Percentiles rank a stretch among this genome's conserved stretches.
Conservation (phyloP, 768 basidiomycete genomes). For the Lactarius sanguifluus region DNA sequence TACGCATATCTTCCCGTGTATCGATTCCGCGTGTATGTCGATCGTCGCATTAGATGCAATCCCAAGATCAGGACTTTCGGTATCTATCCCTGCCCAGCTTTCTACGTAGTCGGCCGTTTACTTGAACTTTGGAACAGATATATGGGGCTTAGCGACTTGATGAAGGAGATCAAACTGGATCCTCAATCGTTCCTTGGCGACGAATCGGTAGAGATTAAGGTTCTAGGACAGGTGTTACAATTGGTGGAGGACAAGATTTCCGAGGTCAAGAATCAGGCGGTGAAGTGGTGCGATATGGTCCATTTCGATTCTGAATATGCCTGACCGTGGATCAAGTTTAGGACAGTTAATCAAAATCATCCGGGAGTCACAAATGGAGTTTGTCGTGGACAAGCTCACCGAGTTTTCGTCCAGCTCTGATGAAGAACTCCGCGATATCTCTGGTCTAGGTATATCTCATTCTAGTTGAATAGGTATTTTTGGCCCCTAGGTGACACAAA, state of each 20-base stretch:
- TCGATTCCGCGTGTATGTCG: slow-evolving; percentile 15
- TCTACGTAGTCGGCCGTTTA: slow-evolving; percentile 23
- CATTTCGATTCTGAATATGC: neutral
- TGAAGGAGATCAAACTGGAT: slow-evolving; percentile 84
- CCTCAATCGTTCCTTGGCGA: slow-evolving; percentile 75
- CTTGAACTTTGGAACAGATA: slow-evolving; percentile 52
- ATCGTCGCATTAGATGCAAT: slow-evolving; percentile 65
- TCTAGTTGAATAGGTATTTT: neutral
- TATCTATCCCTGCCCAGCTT: slow-evolving; percentile 43
- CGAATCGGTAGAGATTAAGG: slow-evolving; percentile 80
- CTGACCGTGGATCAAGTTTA: slow-evolving; percentile 49
- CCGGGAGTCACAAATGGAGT: slow-evolving; percentile 76
- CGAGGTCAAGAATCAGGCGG: slow-evolving; percentile 97
- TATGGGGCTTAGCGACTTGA: slow-evolving; percentile 95
- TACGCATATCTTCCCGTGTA: slow-evolving; percentile 30
- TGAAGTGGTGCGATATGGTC: slow-evolving; percentile 70
- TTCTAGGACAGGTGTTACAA: slow-evolving; percentile 78
- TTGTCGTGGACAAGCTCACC: slow-evolving; percentile 87
- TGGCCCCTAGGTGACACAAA: slow-evolving; percentile 9
- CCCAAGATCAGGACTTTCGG: slow-evolving; percentile 90
- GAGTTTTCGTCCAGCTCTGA: slow-evolving; percentile 83
- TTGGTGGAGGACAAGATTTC: slow-evolving; percentile 94
- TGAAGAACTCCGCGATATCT: slow-evolving; percentile 92
- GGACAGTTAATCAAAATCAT: slow-evolving; percentile 91
- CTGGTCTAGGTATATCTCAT: slow-evolving; percentile 70